phyloP scores from a whole-genome alignment of 805 yeast genomes.

The Starmerella davenportii region DNA sequence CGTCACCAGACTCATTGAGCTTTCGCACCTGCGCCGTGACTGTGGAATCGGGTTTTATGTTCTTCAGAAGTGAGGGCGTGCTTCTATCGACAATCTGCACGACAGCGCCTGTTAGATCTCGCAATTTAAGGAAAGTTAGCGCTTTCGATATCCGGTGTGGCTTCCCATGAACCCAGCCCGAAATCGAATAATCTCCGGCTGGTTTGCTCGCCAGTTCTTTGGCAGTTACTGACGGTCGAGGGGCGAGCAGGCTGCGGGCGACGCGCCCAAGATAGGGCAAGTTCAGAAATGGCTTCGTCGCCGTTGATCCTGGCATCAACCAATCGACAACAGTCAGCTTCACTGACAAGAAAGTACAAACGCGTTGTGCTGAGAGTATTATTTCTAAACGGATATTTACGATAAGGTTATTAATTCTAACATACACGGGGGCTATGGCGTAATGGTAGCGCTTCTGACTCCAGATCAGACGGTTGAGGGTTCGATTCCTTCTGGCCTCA shows the following conservation, averaged over 20 bases:
- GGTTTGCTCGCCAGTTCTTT: not conserved
- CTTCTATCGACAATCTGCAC: conserved; percentile 37
- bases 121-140: conserved; percentile 50
- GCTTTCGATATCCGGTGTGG: conserved; percentile 51
- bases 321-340: too few species aligned
- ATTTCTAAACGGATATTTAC: too few species aligned
- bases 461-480: conserved; percentile 16
- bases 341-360: too few species aligned
- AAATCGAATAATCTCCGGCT: not conserved
- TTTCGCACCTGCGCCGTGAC: conserved; percentile 36
- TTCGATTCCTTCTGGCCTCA: conserved; percentile 15
- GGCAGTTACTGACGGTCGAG: conserved; percentile 5
- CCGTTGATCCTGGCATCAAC: too few species aligned
- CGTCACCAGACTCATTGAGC: conserved; percentile 28
- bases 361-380: too few species aligned
- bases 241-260: conserved; percentile 10
- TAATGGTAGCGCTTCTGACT: conserved; percentile 15
- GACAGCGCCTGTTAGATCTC: conserved; percentile 54
- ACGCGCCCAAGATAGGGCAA: conserved; percentile 4
- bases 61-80: conserved; percentile 28
- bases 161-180: conserved; percentile 67
- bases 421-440: conserved; percentile 12
- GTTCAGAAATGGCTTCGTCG: too few species aligned
- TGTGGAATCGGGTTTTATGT: conserved; percentile 55
- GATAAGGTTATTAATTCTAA: too few species aligned